Conservation (phyloP, 2,329 filamentous ascomycete species). For the Penicillium verrucosum region DNA sequence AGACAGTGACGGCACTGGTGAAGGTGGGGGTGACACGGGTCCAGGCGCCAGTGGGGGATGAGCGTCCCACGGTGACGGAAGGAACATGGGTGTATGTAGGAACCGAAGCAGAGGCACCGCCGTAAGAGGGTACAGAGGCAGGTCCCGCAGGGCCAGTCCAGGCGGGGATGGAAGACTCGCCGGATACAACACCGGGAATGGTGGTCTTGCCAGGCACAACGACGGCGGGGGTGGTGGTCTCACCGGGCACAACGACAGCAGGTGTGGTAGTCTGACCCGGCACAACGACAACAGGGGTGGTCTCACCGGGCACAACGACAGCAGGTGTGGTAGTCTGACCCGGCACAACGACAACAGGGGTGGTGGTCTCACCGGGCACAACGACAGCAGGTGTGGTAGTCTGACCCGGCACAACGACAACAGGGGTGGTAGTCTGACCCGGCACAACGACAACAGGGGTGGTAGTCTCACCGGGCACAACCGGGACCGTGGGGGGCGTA, state of each 20-base stretch:
- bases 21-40: slow-evolving; percentile 1
- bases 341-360: background rate
- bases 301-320: background rate
- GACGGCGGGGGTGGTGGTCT: background rate
- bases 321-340: background rate
- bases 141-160: background rate
- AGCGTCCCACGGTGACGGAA: background rate
- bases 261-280: background rate
- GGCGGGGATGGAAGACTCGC: background rate
- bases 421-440: background rate
- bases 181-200: background rate
- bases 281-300: background rate
- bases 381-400: background rate
- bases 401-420: background rate
- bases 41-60: background rate
- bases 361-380: background rate
- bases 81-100: background rate
- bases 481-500: background rate
- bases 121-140: background rate
- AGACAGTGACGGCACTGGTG: slow-evolving; percentile 4
- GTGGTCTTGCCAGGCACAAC: background rate
- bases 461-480: background rate
- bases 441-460: background rate
- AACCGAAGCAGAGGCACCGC: background rate
- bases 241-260: background rate